A percentile compares a stretch with the other conserved stretches of the same genome.
These are phyloP conservation scores for Maudiozyma serrabonitensis DNA, from an alignment of 805 yeast genomes.

Conservation along the genomic window DNA sequence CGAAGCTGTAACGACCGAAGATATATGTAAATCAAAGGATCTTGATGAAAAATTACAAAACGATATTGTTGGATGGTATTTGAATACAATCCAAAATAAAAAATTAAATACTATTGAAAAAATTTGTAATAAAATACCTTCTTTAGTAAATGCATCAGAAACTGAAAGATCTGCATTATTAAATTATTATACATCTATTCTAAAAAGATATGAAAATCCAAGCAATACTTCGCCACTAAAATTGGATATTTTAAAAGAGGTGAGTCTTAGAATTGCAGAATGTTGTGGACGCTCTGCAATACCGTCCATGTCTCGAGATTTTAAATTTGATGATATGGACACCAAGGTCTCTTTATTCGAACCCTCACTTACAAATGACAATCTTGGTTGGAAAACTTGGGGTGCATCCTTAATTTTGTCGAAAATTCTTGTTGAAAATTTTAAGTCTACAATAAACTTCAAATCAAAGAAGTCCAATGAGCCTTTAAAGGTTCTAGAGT, in stretches of 20 bases:
- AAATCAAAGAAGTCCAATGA: slow-evolving; percentile 2
- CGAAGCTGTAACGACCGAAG: slow-evolving; percentile 5
- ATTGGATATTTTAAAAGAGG: slow-evolving; percentile 36
- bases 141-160: not conserved
- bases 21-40: slow-evolving; percentile 29
- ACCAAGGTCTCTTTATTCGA: slow-evolving; percentile 42
- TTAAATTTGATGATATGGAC: slow-evolving; percentile 36
- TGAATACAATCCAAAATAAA: slow-evolving; percentile 26
- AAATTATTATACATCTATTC: slow-evolving; percentile 33
- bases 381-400: slow-evolving; percentile 91
- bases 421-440: slow-evolving; percentile 34
- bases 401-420: slow-evolving; percentile 77
- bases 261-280: slow-evolving; percentile 63
- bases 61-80: slow-evolving; percentile 38
- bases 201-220: slow-evolving; percentile 19
- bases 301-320: slow-evolving; percentile 57
- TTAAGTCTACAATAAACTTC: not conserved
- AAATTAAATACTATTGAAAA: slow-evolving; percentile 19
- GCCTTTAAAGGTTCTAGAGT: slow-evolving; percentile 42
- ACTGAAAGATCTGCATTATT: slow-evolving; percentile 22
- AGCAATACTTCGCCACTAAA: not conserved
- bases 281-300: slow-evolving; percentile 79
- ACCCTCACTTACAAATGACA: slow-evolving; percentile 81
- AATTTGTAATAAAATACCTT: slow-evolving; percentile 25
- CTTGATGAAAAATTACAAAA: slow-evolving; percentile 23